Base-by-base conservation (phyloP, 352 stramenopile species). In the Phytophthora kernoviae region DNA sequence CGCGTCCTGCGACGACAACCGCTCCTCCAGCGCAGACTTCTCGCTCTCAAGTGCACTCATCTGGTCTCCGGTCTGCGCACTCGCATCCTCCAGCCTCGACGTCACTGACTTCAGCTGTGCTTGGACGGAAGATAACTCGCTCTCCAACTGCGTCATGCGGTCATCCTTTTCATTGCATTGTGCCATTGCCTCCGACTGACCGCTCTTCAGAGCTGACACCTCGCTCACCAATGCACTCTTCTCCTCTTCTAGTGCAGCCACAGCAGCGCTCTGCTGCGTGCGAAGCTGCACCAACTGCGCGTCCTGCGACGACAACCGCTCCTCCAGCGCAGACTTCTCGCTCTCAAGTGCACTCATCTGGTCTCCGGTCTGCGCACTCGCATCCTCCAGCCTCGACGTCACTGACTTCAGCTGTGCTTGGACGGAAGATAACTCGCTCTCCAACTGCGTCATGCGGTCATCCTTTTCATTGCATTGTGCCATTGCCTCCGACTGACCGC, bases 131-230 rank as follows among this genome's bases (percentile, higher is more conserved):
- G 37, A 20, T 14, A 43, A 43, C 37, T 43, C 37, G 37, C 37
- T 21, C 37, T 43, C 37, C 37, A 43, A 21, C n/a, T 18, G 14
- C 6, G 37, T 21, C 37, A 43, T 14, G 37, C 37, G 37, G 1
- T 43, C 37, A 14, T 43, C 37, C 37, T 43, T 43, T 21, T 43
- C 37, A 17, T 14, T 43, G 37, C 37, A 43, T 17, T 43, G 37
- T 5, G 37, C 37, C 11, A 4, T 21, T 4, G 37, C 37, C 37
- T 43, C 37, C n/a, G 37, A 43, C n/a, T 43, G 37, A 21, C 37
- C 37, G 15, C 37, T 43, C 37, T 17, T 21, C 37, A 43, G 9
- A 21, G 37, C 37, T 6, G 15, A 43, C 15, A 43, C 37, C 37
- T 43, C 37, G 37, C 15, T 43, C n/a, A 9, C 37, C n/a, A 43